These are phyloP conservation scores for Phytophthora quininea DNA, from an alignment of 352 stramenopile species.

Conservation along the genomic window DNA sequence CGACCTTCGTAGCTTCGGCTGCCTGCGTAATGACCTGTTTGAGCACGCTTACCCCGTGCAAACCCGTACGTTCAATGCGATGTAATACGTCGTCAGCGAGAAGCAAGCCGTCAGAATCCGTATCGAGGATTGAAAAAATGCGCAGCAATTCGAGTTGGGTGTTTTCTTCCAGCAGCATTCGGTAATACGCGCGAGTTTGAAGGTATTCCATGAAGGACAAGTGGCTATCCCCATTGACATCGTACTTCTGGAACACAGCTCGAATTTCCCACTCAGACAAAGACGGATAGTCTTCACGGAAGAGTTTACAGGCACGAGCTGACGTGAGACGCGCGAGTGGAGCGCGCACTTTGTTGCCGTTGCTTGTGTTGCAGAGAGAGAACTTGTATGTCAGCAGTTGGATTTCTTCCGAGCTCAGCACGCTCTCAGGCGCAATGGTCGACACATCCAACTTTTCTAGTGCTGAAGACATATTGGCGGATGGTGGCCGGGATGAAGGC, in stretches of 20 bases:
- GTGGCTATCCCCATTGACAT: slow-evolving; percentile 62
- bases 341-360: slow-evolving; percentile 38
- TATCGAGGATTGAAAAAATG: slow-evolving; percentile 74
- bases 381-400: slow-evolving; percentile 59
- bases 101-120: slow-evolving; percentile 61
- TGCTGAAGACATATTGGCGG: slow-evolving; percentile 1
- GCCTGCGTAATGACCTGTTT: slow-evolving; percentile 55
- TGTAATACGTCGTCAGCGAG: slow-evolving; percentile 51
- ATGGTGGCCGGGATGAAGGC: slow-evolving; percentile 6
- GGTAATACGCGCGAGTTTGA: slow-evolving; percentile 59
- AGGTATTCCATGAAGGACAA: slow-evolving; percentile 67
- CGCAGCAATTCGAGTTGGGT: slow-evolving; percentile 59
- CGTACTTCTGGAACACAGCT: slow-evolving; percentile 61
- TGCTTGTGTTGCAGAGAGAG: slow-evolving; percentile 42
- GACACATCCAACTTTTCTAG: slow-evolving; percentile 34
- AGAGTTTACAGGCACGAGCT: slow-evolving; percentile 59
- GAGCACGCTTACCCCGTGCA: slow-evolving; percentile 51
- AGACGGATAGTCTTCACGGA: slow-evolving; percentile 64
- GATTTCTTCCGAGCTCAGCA: slow-evolving; percentile 62
- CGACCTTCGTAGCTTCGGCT: slow-evolving; percentile 46
- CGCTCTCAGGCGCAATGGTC: slow-evolving; percentile 33
- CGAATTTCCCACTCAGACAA: slow-evolving; percentile 70
- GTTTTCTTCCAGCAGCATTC: slow-evolving; percentile 56
- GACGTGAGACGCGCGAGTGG: slow-evolving; percentile 36
- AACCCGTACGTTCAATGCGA: slow-evolving; percentile 55